Conservation (phyloP, 176 grass and related monocot species). For the Aegilops umbellulata region DNA sequence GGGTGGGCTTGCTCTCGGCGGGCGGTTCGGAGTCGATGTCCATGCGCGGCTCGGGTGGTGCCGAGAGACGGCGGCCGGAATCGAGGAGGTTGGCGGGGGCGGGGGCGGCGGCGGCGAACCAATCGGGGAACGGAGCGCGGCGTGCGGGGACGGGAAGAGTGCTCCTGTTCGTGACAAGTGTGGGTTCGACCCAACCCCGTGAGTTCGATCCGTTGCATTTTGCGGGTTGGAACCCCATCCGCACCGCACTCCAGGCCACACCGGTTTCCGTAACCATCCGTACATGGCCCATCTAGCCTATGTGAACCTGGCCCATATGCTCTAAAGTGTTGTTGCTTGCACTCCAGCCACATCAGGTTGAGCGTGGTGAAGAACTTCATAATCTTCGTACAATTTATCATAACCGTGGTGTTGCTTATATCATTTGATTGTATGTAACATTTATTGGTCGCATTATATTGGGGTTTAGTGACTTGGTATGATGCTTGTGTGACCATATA, state of each 20-base stretch:
- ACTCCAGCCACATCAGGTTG: too few species aligned
- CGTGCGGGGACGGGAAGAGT: background rate
- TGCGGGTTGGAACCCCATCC: too few species aligned
- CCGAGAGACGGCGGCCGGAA: background rate
- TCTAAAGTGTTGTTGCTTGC: background rate
- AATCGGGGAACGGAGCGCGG: background rate
- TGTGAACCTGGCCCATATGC: background rate
- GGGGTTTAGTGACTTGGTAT: too few species aligned
- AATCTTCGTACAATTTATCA: too few species aligned
- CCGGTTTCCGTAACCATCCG: too few species aligned
- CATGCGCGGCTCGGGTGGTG: constrained; percentile 1
- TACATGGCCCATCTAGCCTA: too few species aligned
- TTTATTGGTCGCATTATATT: too few species aligned
- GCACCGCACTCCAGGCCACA: background rate
- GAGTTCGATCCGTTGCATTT: too few species aligned
- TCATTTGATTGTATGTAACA: too few species aligned
- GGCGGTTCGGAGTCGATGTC: constrained; percentile 24
- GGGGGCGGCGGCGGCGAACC: background rate
- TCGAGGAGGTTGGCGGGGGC: background rate
- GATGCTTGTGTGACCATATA: too few species aligned
- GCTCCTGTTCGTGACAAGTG: background rate
- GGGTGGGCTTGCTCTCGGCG: constrained; percentile 27
- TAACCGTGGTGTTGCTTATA: too few species aligned
- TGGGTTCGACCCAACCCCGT: background rate
- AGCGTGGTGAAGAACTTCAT: too few species aligned